Conservation (phyloP, 2,329 filamentous ascomycete species). For the Nothopassalora personata region DNA sequence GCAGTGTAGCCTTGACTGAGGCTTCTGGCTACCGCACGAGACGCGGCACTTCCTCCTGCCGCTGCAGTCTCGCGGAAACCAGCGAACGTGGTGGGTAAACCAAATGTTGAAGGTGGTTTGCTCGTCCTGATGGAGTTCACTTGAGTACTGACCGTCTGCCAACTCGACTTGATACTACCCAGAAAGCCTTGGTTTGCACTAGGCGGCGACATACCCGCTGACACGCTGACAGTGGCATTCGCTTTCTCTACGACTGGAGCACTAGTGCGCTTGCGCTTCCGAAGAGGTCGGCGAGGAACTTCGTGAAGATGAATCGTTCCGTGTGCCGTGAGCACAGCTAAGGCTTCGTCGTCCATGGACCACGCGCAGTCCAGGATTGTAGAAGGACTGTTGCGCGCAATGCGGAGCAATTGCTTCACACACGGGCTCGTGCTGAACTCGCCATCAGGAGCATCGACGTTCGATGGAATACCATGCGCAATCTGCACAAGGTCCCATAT, state of each 20-base stretch:
- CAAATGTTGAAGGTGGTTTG: constrained; percentile 16
- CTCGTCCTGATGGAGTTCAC: constrained; percentile 27
- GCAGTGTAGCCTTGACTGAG: constrained; percentile 70
- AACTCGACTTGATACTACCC: constrained; percentile 33
- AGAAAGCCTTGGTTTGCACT: constrained; percentile 28
- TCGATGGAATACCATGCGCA: constrained; percentile 38
- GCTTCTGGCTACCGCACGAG: constrained; percentile 65
- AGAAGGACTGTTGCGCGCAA: constrained; percentile 85
- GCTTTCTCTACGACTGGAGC: constrained; percentile 29
- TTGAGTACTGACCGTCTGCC: constrained; percentile 39
- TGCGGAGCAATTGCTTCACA: constrained; percentile 81
- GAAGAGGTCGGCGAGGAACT: constrained; percentile 52
- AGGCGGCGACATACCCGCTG: constrained; percentile 29
- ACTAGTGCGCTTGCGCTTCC: constrained; percentile 25
- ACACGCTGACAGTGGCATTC: constrained; percentile 29
- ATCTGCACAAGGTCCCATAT: constrained; percentile 72
- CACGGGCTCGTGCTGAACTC: constrained; percentile 34
- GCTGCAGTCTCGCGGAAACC: constrained; percentile 29
- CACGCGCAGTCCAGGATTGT: constrained; percentile 87
- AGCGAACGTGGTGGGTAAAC: constrained; percentile 29
- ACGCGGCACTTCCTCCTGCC: constrained; percentile 52
- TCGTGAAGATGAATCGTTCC: constrained; percentile 94
- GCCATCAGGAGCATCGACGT: constrained; percentile 11
- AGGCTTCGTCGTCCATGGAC: constrained; percentile 74
- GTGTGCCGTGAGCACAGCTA: constrained; percentile 86